Base-by-base conservation (phyloP, 805 yeast genomes). In the Nakazawaea molendinolei region DNA sequence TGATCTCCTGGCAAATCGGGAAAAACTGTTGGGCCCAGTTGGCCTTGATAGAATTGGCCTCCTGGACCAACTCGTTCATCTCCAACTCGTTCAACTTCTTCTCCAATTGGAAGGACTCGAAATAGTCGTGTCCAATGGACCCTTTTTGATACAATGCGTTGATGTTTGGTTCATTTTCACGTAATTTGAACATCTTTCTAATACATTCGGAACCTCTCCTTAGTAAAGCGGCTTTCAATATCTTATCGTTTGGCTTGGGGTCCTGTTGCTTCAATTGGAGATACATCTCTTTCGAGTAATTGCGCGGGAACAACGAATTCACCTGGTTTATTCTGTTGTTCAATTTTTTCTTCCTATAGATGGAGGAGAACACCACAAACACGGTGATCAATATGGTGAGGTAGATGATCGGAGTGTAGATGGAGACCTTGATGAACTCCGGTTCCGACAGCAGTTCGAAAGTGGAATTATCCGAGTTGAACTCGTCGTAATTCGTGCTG, bases 51-150 rank as follows among this genome's bases (percentile, higher is more conserved):
- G 61, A 46, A 54, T 85, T 86, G 28, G 92, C 86, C 58, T 86
- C 95, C 38, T 56, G 61, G 5, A 84, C 79, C 31, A 86, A 67
- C 41, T 80, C 89, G 55, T 77, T 74, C 45, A 92, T 62, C 58
- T 92, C 97, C 19, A 81, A 53, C 49, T 87, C 95, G 48, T 83
- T 82, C 43, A 87, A 55, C 58, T 86, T 85, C 40, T 71, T 73
- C 45, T 86, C 87, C 33, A 86, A 72, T 46, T 76, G 79, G 57
- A 73, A 87, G 48, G 92, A 79, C 55, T 83, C 81, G 70, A 75
- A 82, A 23, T 85, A 65, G 36, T 84, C 95, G 50, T 92, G 97
- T 23, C 97, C 97, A 43, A 92, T 79, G 13, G 87, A 76, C 0
- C 97, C 97, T 36, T 75, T 76, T 52, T 89, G 90, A 55, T 87